A percentile compares a stretch with the other conserved stretches of the same genome.
These are phyloP conservation scores for Amniculicola lignicola DNA, from an alignment of 495 filamentous ascomycete genomes.

Conservation along the genomic window DNA sequence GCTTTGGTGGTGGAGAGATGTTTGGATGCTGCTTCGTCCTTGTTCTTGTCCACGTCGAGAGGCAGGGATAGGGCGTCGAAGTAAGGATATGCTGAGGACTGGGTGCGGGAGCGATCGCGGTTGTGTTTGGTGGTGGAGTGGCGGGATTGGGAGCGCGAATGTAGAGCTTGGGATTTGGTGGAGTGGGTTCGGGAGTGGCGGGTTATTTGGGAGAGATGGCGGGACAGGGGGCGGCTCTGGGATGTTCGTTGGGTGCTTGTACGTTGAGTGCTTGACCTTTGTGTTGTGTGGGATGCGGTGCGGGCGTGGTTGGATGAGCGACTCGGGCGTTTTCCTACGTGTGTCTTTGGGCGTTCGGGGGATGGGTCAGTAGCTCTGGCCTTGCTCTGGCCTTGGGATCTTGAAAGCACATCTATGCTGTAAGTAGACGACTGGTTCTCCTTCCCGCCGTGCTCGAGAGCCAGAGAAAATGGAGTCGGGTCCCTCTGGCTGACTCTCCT, in stretches of 20 bases:
- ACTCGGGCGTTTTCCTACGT: background rate
- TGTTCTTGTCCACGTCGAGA: background rate
- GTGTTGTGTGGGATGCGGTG: slow-evolving; percentile 9
- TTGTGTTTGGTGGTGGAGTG: slow-evolving; percentile 2
- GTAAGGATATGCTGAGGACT: slow-evolving; percentile 27
- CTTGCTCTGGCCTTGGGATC: slow-evolving; percentile 2
- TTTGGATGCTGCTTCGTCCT: background rate
- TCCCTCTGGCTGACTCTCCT: slow-evolving; percentile 9
- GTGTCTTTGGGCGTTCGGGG: slow-evolving; percentile 15
- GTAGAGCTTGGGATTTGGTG: background rate
- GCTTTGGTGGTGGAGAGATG: background rate
- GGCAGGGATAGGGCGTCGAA: slow-evolving; percentile 5
- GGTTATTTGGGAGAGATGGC: background rate
- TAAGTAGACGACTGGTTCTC: slow-evolving; percentile 26
- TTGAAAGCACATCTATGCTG: background rate
- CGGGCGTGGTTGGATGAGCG: slow-evolving; percentile 6
- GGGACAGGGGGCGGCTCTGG: slow-evolving; percentile 2
- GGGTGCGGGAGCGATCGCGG: slow-evolving; percentile 16
- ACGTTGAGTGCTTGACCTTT: slow-evolving; percentile 6
- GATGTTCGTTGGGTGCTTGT: background rate
- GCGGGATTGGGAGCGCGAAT: slow-evolving; percentile 13
- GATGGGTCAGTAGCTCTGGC: background rate
- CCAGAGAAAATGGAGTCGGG: slow-evolving; percentile 8
- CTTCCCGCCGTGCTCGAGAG: slow-evolving; percentile 24
- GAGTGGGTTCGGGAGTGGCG: slow-evolving; percentile 6